Base-by-base conservation (phyloP, 306 rosid genomes). In the Citrullus colocynthis region DNA sequence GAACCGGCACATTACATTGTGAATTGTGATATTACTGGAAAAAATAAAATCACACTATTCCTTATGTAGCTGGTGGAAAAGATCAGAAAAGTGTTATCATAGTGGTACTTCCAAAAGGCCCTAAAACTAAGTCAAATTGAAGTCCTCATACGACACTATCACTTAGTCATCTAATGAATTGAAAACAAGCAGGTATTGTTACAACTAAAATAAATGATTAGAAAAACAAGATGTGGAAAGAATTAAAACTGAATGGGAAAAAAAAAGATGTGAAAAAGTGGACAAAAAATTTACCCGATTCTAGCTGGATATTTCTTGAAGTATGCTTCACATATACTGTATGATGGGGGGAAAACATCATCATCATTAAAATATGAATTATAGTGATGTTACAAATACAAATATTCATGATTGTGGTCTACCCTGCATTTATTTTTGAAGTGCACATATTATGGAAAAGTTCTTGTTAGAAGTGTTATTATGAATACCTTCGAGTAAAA, bases 321-420 rank as follows among this genome's bases (percentile, higher is more conserved):
- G 86, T 95, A 94, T 34, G 98, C 98, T 90, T 95, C 98, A 5
- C 98, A 90, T 80, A 95, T 92, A 72, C 98, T 91, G 93, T 59
- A 72, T 74, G 78, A 77, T 75, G 20, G 30, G 58, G 74, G 80
- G 75, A 36, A 37, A 37, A n/a, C 71, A 75, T 77, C 54, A 74
- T 24, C 63, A 7, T 11, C 10, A 42, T 18, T 7, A 70, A 45
- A 45, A 24, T 42, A 16, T 10, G 16, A 14, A 24, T 15, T 13
- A 59, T 6, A 48, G 24, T 16, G 13, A 72, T 7, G 37, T 16
- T 48, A 72, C 42, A 72, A 18, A 28, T 7, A 71, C 18, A 70
- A 44, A 70, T 45, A 45, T 20, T 3, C 75, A 28, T 45, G 42
- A 72, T 0, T 72, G 14, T 56, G 66, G 41, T 58, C 4, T 34